Base-by-base conservation (phyloP, 306 rosid genomes). In the Macrotyloma uniflorum region DNA sequence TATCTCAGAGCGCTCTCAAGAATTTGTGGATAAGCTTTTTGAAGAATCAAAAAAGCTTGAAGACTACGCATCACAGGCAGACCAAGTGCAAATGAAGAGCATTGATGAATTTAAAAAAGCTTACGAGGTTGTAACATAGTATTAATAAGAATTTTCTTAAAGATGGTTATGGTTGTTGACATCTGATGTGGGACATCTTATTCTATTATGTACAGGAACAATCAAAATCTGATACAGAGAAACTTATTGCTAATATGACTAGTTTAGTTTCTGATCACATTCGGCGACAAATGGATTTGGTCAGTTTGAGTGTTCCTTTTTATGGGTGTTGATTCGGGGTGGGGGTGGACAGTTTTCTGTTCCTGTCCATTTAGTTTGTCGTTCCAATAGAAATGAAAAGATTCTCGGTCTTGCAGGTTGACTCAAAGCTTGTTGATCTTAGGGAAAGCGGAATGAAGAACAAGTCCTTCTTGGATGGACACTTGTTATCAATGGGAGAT, bases 181-280 rank as follows among this genome's bases (percentile, higher is more conserved):
- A 66, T 69, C 83, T 89, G 68, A 90, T 62, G 50, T 19, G 18
- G 45, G n/a, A 64, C 28, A 59, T 16, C 38, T 59, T 77, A 43
- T 82, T n/a, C 42, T 83, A 42, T 83, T 22, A 16, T 77, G 38
- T 67, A 23, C 91, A 96, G 99, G 99, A 91, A 82, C 93, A 90
- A 67, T 88, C 98, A 23, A 96, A 83, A 85, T 88, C 81, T 8
- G 96, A 96, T 61, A 78, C 96, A 7, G 99, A 93, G 85, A 93
- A 91, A 79, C 97, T 96, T 61, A 88, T 96, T 18, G 90, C 96
- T 50, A 90, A 91, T 76, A 88, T 96, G 79, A 89, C 98, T 35
- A 88, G 67, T 84, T 82, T 96, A 81, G 88, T 93, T 70, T 75
- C 97, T 2, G 54, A 43, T 79, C 97, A 88, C 85, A 89, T 91